These are phyloP conservation scores for Scenedesmus sp. DNA, from an alignment of 163 green algal species.

Conservation along the genomic window DNA sequence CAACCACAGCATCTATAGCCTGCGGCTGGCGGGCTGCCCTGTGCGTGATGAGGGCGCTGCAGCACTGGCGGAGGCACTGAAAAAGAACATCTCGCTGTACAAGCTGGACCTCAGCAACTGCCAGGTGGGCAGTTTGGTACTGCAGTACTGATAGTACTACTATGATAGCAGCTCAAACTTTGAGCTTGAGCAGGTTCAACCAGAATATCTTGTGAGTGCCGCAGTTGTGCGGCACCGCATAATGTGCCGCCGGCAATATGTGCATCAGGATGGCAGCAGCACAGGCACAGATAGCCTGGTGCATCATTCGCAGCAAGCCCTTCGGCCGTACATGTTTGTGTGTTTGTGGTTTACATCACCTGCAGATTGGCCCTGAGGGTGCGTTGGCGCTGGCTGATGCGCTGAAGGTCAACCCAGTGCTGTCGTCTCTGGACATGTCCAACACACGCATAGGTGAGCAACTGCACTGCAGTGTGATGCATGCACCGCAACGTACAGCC, in stretches of 20 bases:
- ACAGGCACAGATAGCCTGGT: no score
- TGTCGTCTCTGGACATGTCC: conserved; percentile 40
- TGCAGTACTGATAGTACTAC: no score
- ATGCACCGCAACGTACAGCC: background rate
- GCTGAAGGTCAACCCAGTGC: conserved; percentile 51
- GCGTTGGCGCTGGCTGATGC: conserved; percentile 47
- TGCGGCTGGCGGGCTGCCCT: conserved; percentile 41
- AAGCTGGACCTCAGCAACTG: conserved; percentile 41
- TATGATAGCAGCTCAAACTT: no score
- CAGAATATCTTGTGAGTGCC: no score
- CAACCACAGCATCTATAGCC: conserved; percentile 42
- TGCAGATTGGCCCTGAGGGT: conserved; percentile 50
- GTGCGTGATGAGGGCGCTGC: conserved; percentile 45
- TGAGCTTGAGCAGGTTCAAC: no score
- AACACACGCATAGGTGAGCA: conserved; percentile 18
- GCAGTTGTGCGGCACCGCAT: no score
- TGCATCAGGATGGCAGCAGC: no score
- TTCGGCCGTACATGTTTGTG: background rate
- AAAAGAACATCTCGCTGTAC: conserved; percentile 51
- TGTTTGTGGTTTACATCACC: background rate
- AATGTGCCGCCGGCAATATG: no score
- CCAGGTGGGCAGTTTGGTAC: background rate
- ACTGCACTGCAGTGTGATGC: background rate
- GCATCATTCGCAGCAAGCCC: no score
- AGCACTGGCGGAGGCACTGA: conserved; percentile 47